Percentiles rank a stretch among this genome's conserved stretches.
Conservation (phyloP, 208 protist genomes). For the Giardia muris region DNA sequence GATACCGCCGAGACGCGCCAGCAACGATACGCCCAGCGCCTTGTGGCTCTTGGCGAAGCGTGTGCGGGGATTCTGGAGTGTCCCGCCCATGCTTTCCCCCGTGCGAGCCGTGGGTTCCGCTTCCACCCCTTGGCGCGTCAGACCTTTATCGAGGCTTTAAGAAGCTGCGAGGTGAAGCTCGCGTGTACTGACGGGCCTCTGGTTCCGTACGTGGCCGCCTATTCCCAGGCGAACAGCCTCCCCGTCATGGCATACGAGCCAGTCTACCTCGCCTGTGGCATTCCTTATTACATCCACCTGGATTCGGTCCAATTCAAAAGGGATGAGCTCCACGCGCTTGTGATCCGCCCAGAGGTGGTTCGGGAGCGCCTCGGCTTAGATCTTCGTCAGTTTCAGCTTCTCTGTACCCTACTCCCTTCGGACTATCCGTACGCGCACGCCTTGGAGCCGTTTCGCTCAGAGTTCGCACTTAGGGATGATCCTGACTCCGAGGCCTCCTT, state of each 20-base stretch:
- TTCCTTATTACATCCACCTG: neutral
- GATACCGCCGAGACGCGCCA: neutral
- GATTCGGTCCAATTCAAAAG: neutral
- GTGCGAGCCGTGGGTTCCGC: neutral
- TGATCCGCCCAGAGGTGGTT: neutral
- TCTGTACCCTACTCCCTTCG: neutral
- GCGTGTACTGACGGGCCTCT: neutral
- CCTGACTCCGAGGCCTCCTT: too few species aligned
- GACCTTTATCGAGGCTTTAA: neutral
- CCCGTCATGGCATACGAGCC: neutral
- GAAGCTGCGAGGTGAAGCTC: neutral
- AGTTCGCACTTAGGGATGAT: too few species aligned
- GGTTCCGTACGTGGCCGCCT: neutral
- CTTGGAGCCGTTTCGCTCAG: neutral
- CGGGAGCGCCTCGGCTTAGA: neutral
- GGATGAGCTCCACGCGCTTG: neutral
- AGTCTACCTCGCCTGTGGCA: neutral
- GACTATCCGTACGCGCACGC: neutral
- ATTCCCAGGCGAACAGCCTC: neutral
- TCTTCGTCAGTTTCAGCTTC: neutral
- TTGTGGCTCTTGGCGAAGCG: neutral
- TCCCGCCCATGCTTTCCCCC: neutral
- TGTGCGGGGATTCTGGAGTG: neutral
- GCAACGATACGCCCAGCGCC: neutral
- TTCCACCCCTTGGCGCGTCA: neutral